These are phyloP conservation scores for Termitomyces sp. DNA, from an alignment of 768 basidiomycete species.

Conservation along the genomic window DNA sequence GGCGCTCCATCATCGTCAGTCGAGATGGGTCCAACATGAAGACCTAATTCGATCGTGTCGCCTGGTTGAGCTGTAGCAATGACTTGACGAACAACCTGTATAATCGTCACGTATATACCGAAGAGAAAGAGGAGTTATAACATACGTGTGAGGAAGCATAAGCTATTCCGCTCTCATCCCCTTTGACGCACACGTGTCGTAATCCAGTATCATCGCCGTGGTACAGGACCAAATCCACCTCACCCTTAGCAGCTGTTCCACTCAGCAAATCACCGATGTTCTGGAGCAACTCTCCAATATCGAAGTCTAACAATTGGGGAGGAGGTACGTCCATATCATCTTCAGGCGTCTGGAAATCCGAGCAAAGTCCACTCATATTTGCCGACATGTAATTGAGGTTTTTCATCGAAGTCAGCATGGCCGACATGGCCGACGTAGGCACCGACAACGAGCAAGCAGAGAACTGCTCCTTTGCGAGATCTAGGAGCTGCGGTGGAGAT, in stretches of 20 bases:
- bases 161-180: constrained; percentile 80
- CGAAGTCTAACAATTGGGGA: constrained; percentile 62
- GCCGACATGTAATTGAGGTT: constrained; percentile 91
- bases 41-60: constrained; percentile 84
- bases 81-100: constrained; percentile 81
- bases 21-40: constrained; percentile 43
- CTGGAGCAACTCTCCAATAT: constrained; percentile 89
- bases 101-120: constrained; percentile 14
- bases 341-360: constrained; percentile 6
- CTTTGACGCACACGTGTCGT: constrained; percentile 82
- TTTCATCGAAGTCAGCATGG: constrained; percentile 89
- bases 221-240: constrained; percentile 89
- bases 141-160: constrained; percentile 85
- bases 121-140: constrained; percentile 17
- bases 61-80: constrained; percentile 63
- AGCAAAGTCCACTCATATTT: constrained; percentile 62
- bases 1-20: constrained; percentile 19
- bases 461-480: constrained; percentile 92
- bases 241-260: constrained; percentile 76
- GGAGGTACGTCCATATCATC: constrained; percentile 4
- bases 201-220: constrained; percentile 81
- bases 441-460: constrained; percentile 85
- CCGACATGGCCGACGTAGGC: constrained; percentile 84
- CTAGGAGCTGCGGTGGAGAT: constrained; percentile 85
- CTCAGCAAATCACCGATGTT: constrained; percentile 85